Evolutionary conservation across 2,329 filamentous ascomycete species (phyloP).

Genomic region (Phialophora expanda): DNA sequence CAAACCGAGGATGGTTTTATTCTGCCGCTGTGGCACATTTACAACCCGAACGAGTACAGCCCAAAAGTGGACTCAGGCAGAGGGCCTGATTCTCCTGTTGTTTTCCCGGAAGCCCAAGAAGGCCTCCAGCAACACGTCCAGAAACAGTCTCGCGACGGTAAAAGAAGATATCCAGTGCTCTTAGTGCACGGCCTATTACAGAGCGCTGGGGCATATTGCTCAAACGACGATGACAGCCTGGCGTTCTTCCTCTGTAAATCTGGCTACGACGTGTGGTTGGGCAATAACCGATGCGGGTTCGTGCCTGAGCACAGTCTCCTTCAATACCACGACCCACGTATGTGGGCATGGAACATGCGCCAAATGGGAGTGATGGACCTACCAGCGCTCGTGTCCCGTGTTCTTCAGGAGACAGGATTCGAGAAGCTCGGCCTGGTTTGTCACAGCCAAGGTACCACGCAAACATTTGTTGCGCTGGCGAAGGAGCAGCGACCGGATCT

Average conservation of each 20-base stretch:
- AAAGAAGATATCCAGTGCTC: constrained; percentile 78
- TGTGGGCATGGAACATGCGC: constrained; percentile 97
- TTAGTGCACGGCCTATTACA: constrained; percentile 89
- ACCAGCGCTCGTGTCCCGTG: constrained; percentile 76
- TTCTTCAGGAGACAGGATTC: constrained; percentile 82
- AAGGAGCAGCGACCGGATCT: constrained; percentile 88
- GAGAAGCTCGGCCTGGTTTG: constrained; percentile 80
- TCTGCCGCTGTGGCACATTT: constrained; percentile 86
- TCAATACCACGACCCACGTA: constrained; percentile 75
- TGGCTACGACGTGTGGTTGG: constrained; percentile 93
- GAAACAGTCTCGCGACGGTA: constrained; percentile 46
- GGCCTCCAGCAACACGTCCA: constrained; percentile 33
- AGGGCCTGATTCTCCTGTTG: constrained; percentile 61
- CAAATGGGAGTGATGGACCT: constrained; percentile 93
- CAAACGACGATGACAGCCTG: constrained; percentile 85
- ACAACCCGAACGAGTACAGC: constrained; percentile 76
- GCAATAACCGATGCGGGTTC: constrained; percentile 90
- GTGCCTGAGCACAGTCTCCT: constrained; percentile 75
- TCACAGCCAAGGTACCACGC: constrained; percentile 89
- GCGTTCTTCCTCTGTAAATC: constrained; percentile 92
- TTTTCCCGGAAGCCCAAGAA: constrained; percentile 60
- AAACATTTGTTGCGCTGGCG: constrained; percentile 84
- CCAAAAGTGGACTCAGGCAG: constrained; percentile 53
- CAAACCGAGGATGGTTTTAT: constrained; percentile 95
- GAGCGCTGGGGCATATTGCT: constrained; percentile 84